Percentiles rank a stretch among this genome's conserved stretches.
phyloP scores from a whole-genome alignment of 2,329 filamentous ascomycete species.

The Colletotrichum lentis region DNA sequence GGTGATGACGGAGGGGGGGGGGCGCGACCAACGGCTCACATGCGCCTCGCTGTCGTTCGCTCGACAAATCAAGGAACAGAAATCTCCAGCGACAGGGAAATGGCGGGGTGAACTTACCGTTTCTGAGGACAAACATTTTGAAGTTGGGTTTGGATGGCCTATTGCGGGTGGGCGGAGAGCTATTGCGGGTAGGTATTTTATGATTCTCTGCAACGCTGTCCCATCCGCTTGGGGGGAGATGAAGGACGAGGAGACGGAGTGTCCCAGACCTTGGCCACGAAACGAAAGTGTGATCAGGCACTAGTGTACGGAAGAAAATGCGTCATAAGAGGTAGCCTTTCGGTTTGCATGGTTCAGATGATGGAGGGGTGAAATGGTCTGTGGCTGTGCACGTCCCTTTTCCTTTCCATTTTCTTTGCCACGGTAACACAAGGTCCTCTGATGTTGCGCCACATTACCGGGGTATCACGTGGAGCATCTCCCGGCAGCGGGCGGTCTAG shows the following conservation, averaged over 20 bases:
- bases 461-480: constrained; percentile 18
- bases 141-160: constrained; percentile 28
- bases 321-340: constrained; percentile 44
- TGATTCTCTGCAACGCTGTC: constrained; percentile 29
- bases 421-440: constrained; percentile 28
- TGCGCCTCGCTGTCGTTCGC: constrained; percentile 3
- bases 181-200: constrained; percentile 21
- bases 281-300: constrained; percentile 33
- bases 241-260: constrained; percentile 23
- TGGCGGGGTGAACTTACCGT: constrained; percentile 46
- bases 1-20: constrained; percentile 9
- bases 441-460: constrained; percentile 24
- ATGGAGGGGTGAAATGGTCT: constrained; percentile 36
- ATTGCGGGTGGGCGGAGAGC: constrained; percentile 19
- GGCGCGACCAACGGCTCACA: constrained; percentile 6
- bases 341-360: constrained; percentile 23
- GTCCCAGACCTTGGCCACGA: constrained; percentile 32
- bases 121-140: constrained; percentile 52
- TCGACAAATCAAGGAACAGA: neutral
- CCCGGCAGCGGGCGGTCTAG: constrained; percentile 9
- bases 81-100: neutral
- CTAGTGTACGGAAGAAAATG: constrained; percentile 40
- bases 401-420: constrained; percentile 25
- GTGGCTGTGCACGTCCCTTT: constrained; percentile 42
- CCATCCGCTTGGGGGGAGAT: constrained; percentile 20